Conservation (phyloP, 2,329 filamentous ascomycete species). For the Aspergillus uvarum region DNA sequence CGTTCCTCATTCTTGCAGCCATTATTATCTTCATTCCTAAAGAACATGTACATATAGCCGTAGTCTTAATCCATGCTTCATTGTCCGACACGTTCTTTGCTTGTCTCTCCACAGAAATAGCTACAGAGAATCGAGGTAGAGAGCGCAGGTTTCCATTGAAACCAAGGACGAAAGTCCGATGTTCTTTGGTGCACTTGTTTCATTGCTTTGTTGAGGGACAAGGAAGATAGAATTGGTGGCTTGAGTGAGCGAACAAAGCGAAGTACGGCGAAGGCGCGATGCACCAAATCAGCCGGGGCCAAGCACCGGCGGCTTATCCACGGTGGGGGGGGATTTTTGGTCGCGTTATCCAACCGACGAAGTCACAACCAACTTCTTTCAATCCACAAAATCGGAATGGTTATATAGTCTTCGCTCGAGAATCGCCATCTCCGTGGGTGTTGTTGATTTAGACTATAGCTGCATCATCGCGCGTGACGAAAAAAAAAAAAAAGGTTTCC, state of each 20-base stretch:
- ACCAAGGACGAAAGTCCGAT: not conserved
- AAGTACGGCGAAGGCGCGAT: not conserved
- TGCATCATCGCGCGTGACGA: not conserved
- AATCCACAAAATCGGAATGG: not conserved
- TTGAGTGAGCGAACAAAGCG: not conserved
- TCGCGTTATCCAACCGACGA: not conserved
- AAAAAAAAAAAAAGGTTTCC: not conserved
- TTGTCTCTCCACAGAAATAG: not conserved
- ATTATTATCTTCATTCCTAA: conserved; percentile 13
- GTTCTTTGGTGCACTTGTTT: not conserved
- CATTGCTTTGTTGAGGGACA: not conserved
- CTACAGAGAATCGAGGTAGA: not conserved
- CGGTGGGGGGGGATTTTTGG: not conserved
- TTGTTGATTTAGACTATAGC: not conserved
- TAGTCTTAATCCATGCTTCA: conserved; percentile 7
- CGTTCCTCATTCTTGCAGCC: conserved; percentile 13
- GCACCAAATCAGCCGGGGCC: not conserved
- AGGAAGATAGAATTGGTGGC: not conserved
- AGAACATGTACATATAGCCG: not conserved
- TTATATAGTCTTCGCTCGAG: not conserved
- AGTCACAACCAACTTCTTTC: not conserved
- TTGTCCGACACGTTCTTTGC: not conserved
- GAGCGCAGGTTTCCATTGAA: not conserved
- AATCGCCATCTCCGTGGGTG: not conserved
- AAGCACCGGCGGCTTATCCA: not conserved